Base-by-base conservation (phyloP, 495 filamentous ascomycete species). In the Penicillium steckii region DNA sequence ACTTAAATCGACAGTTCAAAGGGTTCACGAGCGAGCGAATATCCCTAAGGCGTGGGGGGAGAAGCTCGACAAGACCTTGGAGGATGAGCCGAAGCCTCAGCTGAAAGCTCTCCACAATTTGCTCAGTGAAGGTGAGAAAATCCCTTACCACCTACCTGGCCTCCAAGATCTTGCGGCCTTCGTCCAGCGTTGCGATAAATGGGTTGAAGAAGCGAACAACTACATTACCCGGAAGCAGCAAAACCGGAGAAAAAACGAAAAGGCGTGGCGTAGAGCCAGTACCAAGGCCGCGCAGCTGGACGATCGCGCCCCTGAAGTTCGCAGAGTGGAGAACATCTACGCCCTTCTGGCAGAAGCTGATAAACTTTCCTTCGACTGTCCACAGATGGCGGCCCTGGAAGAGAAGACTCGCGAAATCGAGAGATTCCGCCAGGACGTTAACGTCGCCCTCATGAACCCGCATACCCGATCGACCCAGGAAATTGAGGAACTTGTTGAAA, bases 181-280 rank as follows among this genome's bases (percentile, higher is more conserved):
- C 75, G 94, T 97, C 68, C 90, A 95, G 59, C 85, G 87, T 59
- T 96, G 92, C 75, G 94, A 96, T 71, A 92, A 96, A 68, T 95
- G 95, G 90, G 91, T 97, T 56, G 94, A 99, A 56, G 93, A 97
- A 72, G 94, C 94, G 51, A 91, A 88, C 56, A 95, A 91, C 67
- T 99, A 94, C 78, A 96, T 93, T 58, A 91, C 92, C 53, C 88
- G 94, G 44, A 99, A 99, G 75, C 94, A 97, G 74, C 93, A 97
- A 71, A 96, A 95, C 68, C 87, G 94, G 60, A 90, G 94, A 53
- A 99, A 99, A 73, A 97, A 89, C 69, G 92, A 97, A 62, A 95
- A 93, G 65, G 86, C 82, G 26, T 95, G 90, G 89, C 89, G 89
- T 57, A 86, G 80, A 64, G 83, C 84, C 52, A 87, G 83, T 66